Base-by-base conservation (phyloP, 176 grass and related monocot genomes). In the Phoenix dactylifera region DNA sequence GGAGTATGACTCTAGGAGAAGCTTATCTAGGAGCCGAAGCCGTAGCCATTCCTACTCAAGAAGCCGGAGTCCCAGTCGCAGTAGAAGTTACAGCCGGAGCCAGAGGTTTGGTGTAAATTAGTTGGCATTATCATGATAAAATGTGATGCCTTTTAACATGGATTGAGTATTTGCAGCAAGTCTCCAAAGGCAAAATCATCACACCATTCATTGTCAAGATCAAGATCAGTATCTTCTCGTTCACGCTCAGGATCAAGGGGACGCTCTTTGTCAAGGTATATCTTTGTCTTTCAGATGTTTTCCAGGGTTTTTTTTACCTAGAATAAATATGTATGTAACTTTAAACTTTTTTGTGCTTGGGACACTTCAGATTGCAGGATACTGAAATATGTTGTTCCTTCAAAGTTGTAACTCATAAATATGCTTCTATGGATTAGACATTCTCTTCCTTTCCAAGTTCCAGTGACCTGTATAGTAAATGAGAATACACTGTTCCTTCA, bases 1-100 rank as follows among this genome's bases (percentile, higher is more conserved):
- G 59, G 87, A 98, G 67, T 89, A 92, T 70, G 83, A 89, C 64
- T 78, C 66, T 32, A 80, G 65, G 63, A 60, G 69, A 16, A 74
- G 57, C 18, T 60, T 73, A 52, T 82, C 81, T 26, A 74, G 73
- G 68, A 82, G 87, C 75, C 71, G 71, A 24, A 90, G 87, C 58
- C 82, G 57, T 52, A 68, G 65, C 52, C 65, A 4, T 20, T 86
- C 79, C 26, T 75, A 75, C 29, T 79, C 75, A 67, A 85, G 26
- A 72, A 89, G 82, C 75, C 78, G 78, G 72, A 85, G 75, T 49
- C 82, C 64, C 35, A n/a, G 57, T 6, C 16, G 50, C 18, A 51
- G 55, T 59, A 29, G 58, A 44, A 44, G 35, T 44, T 14, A 44
- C 35, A 44, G 10, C 35, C 35, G 35, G 17, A 72, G 69, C 58